Evolutionary conservation across 768 basidiomycete genomes (phyloP).

Genomic region (Xanthoconium stramineum): DNA sequence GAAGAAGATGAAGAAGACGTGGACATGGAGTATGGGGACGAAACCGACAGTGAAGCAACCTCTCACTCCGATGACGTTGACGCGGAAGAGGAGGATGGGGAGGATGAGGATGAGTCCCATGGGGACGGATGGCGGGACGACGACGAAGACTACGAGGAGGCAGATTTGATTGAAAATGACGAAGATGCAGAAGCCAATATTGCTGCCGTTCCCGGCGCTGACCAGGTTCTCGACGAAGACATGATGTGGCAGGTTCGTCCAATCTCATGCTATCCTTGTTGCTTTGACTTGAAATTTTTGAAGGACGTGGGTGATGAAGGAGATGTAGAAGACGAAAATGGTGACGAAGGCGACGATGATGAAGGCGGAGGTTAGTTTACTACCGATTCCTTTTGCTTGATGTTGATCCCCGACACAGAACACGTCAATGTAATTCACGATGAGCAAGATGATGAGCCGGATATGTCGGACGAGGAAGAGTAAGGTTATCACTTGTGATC

Average conservation of each 20-base stretch:
- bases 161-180: conserved; percentile 59
- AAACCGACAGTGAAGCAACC: conserved; percentile 78
- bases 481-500: conserved; percentile 30
- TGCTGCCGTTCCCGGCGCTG: conserved; percentile 50
- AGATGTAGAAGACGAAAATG: conserved; percentile 59
- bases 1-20: conserved; percentile 80
- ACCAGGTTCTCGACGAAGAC: conserved; percentile 47
- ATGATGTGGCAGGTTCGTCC: conserved; percentile 56
- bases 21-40: conserved; percentile 85
- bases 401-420: conserved; percentile 26
- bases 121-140: conserved; percentile 55
- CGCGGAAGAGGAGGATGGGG: conserved; percentile 61
- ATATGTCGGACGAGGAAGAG: conserved; percentile 68
- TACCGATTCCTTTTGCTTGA: neutral
- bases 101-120: conserved; percentile 49
- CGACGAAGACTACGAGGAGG: conserved; percentile 56
- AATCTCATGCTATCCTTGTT: neutral
- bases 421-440: conserved; percentile 60
- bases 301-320: conserved; percentile 57
- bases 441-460: conserved; percentile 60
- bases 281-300: conserved; percentile 8
- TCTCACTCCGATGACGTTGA: conserved; percentile 71
- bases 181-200: conserved; percentile 48
- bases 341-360: conserved; percentile 48
- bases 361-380: conserved; percentile 20